These are phyloP conservation scores for Aschersonia sp. DNA, from an alignment of 2,329 filamentous ascomycete species.

Conservation along the genomic window DNA sequence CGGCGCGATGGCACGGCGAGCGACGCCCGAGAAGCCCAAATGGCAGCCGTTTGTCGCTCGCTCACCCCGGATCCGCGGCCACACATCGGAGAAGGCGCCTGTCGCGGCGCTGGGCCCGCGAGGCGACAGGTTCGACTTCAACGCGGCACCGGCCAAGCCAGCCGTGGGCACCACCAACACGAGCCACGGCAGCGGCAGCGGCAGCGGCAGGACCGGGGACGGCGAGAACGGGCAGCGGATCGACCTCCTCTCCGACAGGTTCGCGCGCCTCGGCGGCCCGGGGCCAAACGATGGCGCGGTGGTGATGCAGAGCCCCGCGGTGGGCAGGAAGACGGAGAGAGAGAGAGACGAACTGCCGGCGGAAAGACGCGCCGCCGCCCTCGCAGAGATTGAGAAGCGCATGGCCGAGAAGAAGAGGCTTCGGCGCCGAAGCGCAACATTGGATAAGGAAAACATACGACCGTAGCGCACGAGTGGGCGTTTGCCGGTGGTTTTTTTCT, in stretches of 20 bases:
- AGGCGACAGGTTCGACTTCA: too few species aligned
- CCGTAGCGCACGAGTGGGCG: slow-evolving; percentile 7
- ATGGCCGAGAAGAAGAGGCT: slow-evolving; percentile 33
- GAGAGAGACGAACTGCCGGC: slow-evolving; percentile 31
- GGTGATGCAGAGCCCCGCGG: too few species aligned
- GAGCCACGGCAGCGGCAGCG: neutral
- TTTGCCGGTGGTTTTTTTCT: neutral
- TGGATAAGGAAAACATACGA: slow-evolving; percentile 38
- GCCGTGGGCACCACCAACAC: neutral
- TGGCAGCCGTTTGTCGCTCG: slow-evolving; percentile 28
- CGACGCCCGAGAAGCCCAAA: slow-evolving; percentile 18
- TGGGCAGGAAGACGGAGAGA: slow-evolving; percentile 21
- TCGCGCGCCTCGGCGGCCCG: slow-evolving; percentile 27
- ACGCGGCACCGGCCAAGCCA: too few species aligned
- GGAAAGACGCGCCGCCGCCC: slow-evolving; percentile 36
- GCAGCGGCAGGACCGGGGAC: neutral
- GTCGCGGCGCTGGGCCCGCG: too few species aligned
- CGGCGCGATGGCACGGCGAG: slow-evolving; percentile 9
- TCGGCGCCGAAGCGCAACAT: slow-evolving; percentile 13
- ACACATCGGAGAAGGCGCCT: slow-evolving; percentile 11
- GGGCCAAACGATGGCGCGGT: slow-evolving; percentile 13
- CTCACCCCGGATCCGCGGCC: slow-evolving; percentile 15
- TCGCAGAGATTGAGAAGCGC: slow-evolving; percentile 38
- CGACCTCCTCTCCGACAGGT: slow-evolving; percentile 30
- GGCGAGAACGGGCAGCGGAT: slow-evolving; percentile 19